Evolutionary conservation across 2,329 filamentous ascomycete species (phyloP).

Genomic region (Whalleya microplaca): DNA sequence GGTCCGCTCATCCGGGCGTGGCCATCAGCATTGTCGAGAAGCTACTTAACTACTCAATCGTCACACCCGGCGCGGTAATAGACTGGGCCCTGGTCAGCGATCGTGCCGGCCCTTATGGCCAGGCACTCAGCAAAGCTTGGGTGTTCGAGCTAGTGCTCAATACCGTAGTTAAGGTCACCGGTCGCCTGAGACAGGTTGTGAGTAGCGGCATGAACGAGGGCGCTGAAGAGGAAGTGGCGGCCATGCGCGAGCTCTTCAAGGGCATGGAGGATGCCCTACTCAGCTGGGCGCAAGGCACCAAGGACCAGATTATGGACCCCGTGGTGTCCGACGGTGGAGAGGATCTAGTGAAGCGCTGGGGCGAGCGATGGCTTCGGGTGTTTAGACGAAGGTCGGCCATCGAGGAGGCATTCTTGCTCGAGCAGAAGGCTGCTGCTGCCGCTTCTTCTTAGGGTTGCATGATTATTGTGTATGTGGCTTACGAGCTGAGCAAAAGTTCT

Average conservation of each 20-base stretch:
- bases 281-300: constrained; percentile 72
- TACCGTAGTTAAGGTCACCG: constrained; percentile 88
- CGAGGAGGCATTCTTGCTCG: constrained; percentile 66
- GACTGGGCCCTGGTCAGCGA: constrained; percentile 81
- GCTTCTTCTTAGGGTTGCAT: constrained; percentile 12
- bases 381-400: constrained; percentile 82
- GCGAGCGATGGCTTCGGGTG: constrained; percentile 81
- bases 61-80: constrained; percentile 82
- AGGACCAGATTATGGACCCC: constrained; percentile 75
- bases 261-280: constrained; percentile 78
- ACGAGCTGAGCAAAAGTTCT: background rate
- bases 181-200: constrained; percentile 81
- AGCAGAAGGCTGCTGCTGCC: constrained; percentile 23
- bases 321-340: constrained; percentile 57
- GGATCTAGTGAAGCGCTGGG: constrained; percentile 77
- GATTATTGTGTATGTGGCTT: constrained; percentile 8
- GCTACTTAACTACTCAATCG: constrained; percentile 93
- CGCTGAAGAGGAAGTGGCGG: constrained; percentile 64
- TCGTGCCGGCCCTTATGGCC: constrained; percentile 58
- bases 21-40: constrained; percentile 95
- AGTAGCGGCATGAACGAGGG: constrained; percentile 60
- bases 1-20: constrained; percentile 88
- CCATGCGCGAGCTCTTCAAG: constrained; percentile 79
- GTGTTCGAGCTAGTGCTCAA: constrained; percentile 89
- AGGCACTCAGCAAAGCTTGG: constrained; percentile 72